Evolutionary conservation across 164 flowering plant species (phyloP), one percentile per base, ranked within the genome.

Genomic region (Annona cherimola): DNA sequence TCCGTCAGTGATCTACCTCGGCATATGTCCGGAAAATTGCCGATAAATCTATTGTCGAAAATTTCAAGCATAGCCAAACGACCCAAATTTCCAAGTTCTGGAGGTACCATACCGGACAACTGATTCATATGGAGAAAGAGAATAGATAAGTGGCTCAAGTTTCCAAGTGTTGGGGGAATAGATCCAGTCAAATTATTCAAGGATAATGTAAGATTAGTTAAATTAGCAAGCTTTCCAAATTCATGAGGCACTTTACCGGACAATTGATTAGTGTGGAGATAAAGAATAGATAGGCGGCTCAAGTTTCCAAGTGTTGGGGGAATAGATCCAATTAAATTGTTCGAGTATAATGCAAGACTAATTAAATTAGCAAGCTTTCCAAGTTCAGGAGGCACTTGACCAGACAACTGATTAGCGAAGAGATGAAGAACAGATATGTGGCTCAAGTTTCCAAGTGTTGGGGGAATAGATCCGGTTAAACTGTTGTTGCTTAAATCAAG

Each of bases 101-200:
- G 43, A 9, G 72, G 72, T 40, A 69, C 16, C 5, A 39, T 18
- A 57, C 72, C 72, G 5, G 16, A 20, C 2, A 69, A 41, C 11
- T 18, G 42, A 42, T 69, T 69, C 4, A 2, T 35, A 11, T 12
- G 40, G 8, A 59, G 40, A 18, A 8, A 41, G 5, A 67, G 69
- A 11, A 1, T 1, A 46, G 9, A 42, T 39, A 68, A 19, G 19
- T 11, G 46, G 39, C 40, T 18, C 35, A 68, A 54, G 11, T 68
- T 73, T 6, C 84, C 84, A 42, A 82, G 77, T 64, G 79, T 74
- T 5, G 59, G 11, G 4, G 84, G 84, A n/a, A 79, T 66, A 7
- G 20, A 2, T 2, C 84, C 82, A 11, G 8, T 5, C n/a, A 82
- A 73, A 2, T 18, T 26, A 60, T 73, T 79, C 14, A 6, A 20